Evolutionary conservation across 2,329 filamentous ascomycete species (phyloP), one percentile per base, ranked within the genome.

Genomic region (Claviceps capensis): DNA sequence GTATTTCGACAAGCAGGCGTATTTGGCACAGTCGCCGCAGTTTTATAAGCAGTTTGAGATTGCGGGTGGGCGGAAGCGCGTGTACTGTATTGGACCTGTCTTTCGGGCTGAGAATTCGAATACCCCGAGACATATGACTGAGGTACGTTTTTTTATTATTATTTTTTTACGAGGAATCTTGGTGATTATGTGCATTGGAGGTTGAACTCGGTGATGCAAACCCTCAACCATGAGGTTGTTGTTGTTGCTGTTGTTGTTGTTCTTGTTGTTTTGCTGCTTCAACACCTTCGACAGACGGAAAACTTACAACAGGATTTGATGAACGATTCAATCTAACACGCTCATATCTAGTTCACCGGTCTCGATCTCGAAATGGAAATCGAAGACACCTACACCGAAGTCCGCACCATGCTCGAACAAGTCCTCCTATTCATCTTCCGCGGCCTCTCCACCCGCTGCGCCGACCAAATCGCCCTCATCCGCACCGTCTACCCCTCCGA

Each of bases 351-450:
- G 43, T 94, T 93, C 68, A 90, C 84, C 5, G 87, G 87, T 62
- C 84, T 94, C 49, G 88, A 94, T 86, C 64, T 93, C 64, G 88
- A 93, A 67, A 93, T 91, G 86, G 86, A 88, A 62, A 90, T 93
- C 65, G 77, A 87, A 61, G 77, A 90, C 54, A 71, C 81, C 65
- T 93, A 93, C 70, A 75, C 79, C 57, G 87, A 93, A 66, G 86
- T 90, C 49, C 74, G 83, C 58, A 67, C 80, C 56, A 77, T 86
- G 61, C 75, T 93, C 13, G 85, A 90, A 66, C 78, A 79, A 47
- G 80, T 90, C 49, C 79, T 93, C 61, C 72, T 91, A 37, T 74
- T 82, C 72, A 91, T 93, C 63, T 90, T 93, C 77, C 80, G 82
- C 46, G 83, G 82, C 16, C 46, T 48, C 14, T 34, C 46, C 9